Evolutionary conservation across 176 grass and related monocot species (phyloP), one percentile per base, ranked within the genome.

Genomic region (Avena sativa): DNA sequence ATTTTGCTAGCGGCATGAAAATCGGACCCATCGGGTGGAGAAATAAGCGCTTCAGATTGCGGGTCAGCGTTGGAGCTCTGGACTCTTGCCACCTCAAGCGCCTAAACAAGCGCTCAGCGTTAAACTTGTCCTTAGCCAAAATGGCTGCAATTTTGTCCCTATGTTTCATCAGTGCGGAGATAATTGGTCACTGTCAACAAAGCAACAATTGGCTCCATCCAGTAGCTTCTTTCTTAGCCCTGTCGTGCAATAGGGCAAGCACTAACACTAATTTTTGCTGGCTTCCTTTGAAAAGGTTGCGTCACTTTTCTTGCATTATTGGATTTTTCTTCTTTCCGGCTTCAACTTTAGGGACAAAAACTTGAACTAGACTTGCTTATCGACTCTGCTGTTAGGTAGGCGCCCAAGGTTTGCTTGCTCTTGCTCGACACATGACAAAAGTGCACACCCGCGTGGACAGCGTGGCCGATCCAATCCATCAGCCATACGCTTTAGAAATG

Each of bases 361-460:
- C 67, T 20, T 10, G 20, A 50, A 23, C 3, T 23, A 68, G 20
- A 71, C 10, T 43, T 71, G 9, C 19, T 63, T 53, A 63, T 63
- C 66, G 14, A 17, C 9, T 40, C 2, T 28, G 25, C 36, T 55
- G 14, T 44, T 75, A 20, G 86, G 55, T 81, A 26, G 9, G 46
- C 46, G 3, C 14, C 6, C 34, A 74, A 11, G 44, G 38, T 75
- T 38, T 38, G 38, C 38, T 38, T 38, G 38, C 38, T 38, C 38
- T 38, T 64, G 70, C 13, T 81, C 20, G 14, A 59, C 78, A 81
- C 79, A 74, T 75, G 69, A 75, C 14, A 55, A 74, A 63, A 63
- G 20, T 5, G 12, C 21, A 38, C 32, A 38, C 1, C 12, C 55
- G 13, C 79, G 25, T 51, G 21, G 28, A 6, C 34, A 73, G 12